Conservation (phyloP, 371 early-diverging fungal species). For the Saksenaea oblongispora region DNA sequence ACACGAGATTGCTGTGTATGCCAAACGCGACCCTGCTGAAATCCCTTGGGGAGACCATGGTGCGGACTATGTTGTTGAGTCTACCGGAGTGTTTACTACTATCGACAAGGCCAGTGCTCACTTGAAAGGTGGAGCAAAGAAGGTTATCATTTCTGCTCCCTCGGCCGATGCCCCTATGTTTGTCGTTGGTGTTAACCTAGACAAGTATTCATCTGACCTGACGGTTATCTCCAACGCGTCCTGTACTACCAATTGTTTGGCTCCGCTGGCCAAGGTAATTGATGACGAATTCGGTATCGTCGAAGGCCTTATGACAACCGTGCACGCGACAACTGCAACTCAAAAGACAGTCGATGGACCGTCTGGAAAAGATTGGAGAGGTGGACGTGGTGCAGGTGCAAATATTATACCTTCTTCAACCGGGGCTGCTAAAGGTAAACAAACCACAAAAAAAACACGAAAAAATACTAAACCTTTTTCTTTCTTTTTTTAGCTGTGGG, state of each 20-base stretch:
- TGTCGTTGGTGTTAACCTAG: slow-evolving; percentile 95
- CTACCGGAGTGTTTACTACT: slow-evolving; percentile 98
- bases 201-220: slow-evolving; percentile 82
- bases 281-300: slow-evolving; percentile 92
- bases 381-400: slow-evolving; percentile 93
- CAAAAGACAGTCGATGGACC: slow-evolving; percentile 99
- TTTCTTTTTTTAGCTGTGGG: slow-evolving; percentile 77
- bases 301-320: slow-evolving; percentile 95
- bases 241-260: slow-evolving; percentile 99
- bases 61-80: slow-evolving; percentile 98
- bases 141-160: slow-evolving; percentile 99
- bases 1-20: slow-evolving; percentile 32
- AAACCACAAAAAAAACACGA: not conserved
- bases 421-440: slow-evolving; percentile 92
- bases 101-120: slow-evolving; percentile 89
- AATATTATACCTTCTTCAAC: slow-evolving; percentile 99
- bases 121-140: slow-evolving; percentile 94
- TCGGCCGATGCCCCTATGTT: slow-evolving; percentile 91
- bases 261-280: slow-evolving; percentile 98
- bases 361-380: slow-evolving; percentile 96
- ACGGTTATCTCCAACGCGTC: slow-evolving; percentile 98
- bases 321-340: slow-evolving; percentile 98
- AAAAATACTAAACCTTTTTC: not conserved
- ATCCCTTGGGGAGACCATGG: slow-evolving; percentile 93
- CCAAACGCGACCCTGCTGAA: slow-evolving; percentile 62